Evolutionary conservation across 257 asterid genomes (phyloP), one percentile per base, ranked within the genome.

Genomic region (Voacanga thouarsii): DNA sequence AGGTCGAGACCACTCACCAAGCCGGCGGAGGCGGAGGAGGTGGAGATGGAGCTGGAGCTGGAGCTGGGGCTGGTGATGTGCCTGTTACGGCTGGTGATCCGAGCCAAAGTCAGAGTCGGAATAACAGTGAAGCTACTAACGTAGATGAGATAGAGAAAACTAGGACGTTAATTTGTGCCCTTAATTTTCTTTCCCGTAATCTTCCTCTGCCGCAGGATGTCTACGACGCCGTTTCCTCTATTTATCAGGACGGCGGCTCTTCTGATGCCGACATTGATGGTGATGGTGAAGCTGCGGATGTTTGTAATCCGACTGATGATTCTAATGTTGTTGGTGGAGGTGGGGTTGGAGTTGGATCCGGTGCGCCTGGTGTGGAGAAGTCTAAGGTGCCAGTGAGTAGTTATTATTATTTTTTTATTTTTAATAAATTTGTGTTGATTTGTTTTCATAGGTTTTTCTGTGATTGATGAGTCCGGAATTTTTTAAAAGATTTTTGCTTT

Each of bases 151-250:
- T 91, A 45, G 92, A 87, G 82, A 82, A 88, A 47, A 90, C 98
- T 53, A 90, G 89, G 85, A 90, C 93, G 3, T 85, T 95, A 61
- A 93, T 95, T 53, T 95, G 97, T 69, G 99, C 98, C 51, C 96
- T 95, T 86, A 95, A 93, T 90, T 90, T 89, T 79, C 89, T 95
- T 70, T 93, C 99, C 18, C 96, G 98, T 21, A 89, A 91, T 84
- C 87, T 95, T 81, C 99, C 99, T 73, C 82, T 95, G 76, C 99
- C 98, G 44, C 91, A 83, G 21, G 91, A 92, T 24, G 87, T 95
- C 7, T 91, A 91, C 86, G 94, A 91, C 84, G 96, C 98, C 80
- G 97, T 95, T 82, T 93, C 96, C 33, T 87, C 92, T 69, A 90
- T 95, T 45, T 92, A 82, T 77, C 86, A 79, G 64, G 83, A 77